Conservation (phyloP, 2,329 filamentous ascomycete species). For the Nothopassalora personata region DNA sequence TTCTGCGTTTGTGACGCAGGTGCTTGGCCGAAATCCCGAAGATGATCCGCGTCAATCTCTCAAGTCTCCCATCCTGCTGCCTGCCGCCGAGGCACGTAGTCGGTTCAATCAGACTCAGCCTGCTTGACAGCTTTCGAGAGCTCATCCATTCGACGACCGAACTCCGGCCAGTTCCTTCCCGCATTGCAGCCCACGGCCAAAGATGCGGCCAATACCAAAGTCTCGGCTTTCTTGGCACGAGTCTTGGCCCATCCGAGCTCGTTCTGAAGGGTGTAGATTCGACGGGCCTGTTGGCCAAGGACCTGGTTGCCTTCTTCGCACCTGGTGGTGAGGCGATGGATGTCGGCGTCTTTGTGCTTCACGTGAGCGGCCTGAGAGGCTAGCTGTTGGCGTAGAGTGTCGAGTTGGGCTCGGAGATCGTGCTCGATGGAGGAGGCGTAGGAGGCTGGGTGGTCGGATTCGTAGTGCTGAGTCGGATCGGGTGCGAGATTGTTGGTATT, state of each 20-base stretch:
- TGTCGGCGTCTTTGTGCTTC: neutral
- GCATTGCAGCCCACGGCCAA: neutral
- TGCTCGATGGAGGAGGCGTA: neutral
- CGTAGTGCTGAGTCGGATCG: neutral
- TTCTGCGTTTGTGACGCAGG: neutral
- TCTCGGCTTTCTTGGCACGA: neutral
- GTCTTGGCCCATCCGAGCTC: neutral
- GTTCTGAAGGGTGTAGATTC: neutral
- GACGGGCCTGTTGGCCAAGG: neutral
- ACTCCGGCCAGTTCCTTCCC: neutral
- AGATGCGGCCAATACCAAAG: neutral
- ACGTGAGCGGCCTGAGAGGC: neutral
- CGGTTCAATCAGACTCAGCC: neutral
- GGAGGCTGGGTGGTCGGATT: neutral
- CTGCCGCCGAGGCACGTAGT: neutral
- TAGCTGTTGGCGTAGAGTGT: neutral
- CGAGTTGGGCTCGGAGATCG: neutral
- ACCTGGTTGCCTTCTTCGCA: neutral
- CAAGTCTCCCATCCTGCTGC: neutral
- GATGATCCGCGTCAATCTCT: neutral
- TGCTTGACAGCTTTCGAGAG: neutral
- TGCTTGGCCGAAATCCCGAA: neutral
- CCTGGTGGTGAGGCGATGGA: neutral
- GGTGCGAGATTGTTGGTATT: neutral
- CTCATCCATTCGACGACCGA: neutral